Conservation (phyloP, 1,139 yeast species). For the Suhomyces bokatorum region DNA sequence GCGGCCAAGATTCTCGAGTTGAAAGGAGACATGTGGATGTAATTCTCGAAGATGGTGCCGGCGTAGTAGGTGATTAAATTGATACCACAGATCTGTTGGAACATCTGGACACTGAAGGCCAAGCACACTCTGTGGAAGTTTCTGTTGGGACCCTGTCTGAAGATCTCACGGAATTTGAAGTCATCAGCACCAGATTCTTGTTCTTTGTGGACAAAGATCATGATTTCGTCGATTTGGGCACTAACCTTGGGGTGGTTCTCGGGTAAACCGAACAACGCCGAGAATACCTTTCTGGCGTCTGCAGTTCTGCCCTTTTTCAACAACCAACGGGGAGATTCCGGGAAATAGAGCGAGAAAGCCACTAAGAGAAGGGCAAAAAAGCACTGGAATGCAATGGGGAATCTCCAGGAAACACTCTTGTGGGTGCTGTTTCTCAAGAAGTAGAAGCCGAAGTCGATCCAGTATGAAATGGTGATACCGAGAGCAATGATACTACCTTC, state of each 20-base stretch:
- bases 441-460: slow-evolving; percentile 50
- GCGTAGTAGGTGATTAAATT: slow-evolving; percentile 85
- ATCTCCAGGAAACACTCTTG: slow-evolving; percentile 35
- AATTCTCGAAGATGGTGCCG: slow-evolving; percentile 62
- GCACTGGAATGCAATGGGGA: slow-evolving; percentile 49
- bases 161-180: slow-evolving; percentile 28
- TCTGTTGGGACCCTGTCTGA: slow-evolving; percentile 42
- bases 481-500: slow-evolving; percentile 39
- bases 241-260: slow-evolving; percentile 26
- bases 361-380: slow-evolving; percentile 33
- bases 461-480: slow-evolving; percentile 20
- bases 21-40: slow-evolving; percentile 43
- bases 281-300: slow-evolving; percentile 52
- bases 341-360: slow-evolving; percentile 17
- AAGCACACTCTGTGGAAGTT: slow-evolving; percentile 50
- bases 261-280: slow-evolving; percentile 43
- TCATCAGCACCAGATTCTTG: slow-evolving; percentile 22
- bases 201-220: slow-evolving; percentile 31
- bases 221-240: slow-evolving; percentile 35
- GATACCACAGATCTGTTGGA: slow-evolving; percentile 90
- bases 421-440: slow-evolving; percentile 21
- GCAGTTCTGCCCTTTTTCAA: slow-evolving; percentile 35
- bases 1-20: slow-evolving; percentile 76
- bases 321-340: slow-evolving; percentile 28
- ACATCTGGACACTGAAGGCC: slow-evolving; percentile 60